Base-by-base conservation (phyloP, 192 early-diverging fungal species). In the Rhizoclosmatium sp. region DNA sequence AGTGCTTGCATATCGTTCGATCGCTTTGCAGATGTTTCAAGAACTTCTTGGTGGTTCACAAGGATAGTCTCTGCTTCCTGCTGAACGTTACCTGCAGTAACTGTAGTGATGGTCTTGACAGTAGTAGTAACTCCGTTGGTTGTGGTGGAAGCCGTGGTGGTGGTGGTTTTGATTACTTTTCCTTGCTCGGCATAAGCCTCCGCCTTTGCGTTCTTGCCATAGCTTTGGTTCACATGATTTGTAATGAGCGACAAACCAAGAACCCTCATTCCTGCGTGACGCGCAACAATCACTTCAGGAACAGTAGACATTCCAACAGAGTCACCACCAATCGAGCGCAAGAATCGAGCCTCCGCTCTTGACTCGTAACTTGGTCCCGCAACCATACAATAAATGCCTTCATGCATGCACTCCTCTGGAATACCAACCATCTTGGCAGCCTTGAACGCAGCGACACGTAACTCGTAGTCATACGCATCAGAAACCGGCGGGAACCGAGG, bases 311-410 rank as follows among this genome's bases (percentile, higher is more conserved):
- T 95, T 21, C 95, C 95, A 9, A 98, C 92, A 54, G 89, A 89
- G 82, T 97, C 95, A 14, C 89, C 95, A 47, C 94, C 94, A 23
- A 93, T 78, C 7, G 45, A 16, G 4, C 87, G 86, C 75, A 98
- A 83, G 74, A 90, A 91, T 47, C 92, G 75, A 68, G 91, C 89
- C 80, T 98, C 96, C 0, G 95, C 93, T 61, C 93, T 84, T 3
- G 94, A 94, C 83, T 98, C 96, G 76, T 93, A 96, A 16, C 87
- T 89, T 21, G 96, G 96, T 0, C 96, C 96, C 23, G 93, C 84
- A 5, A 96, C 93, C 78, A 93, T 93, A 75, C 82, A 85, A 77
- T 95, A 96, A 5, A 93, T 84, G 68, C 94, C 95, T 81, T 97
- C 95, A 45, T 92, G 87, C 78, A 96, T 84, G 64, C 85, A 31